Evolutionary conservation across 1,284 basidiomycete genomes (phyloP).

Genomic region (Agaricales sp.): DNA sequence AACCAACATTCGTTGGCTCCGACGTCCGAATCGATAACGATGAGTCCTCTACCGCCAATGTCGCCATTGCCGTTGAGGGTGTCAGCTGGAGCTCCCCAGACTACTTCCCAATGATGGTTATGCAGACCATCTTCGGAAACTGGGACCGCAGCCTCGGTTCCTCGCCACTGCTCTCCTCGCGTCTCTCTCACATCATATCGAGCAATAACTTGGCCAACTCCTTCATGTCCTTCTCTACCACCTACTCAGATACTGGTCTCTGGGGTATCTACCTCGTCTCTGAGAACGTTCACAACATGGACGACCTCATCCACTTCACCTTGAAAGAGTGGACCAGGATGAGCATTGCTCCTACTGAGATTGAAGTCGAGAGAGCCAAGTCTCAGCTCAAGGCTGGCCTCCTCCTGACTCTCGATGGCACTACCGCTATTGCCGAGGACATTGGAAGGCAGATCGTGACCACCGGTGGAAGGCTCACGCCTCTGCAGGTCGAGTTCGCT

Average conservation of each 20-base stretch:
- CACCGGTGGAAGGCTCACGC: conserved; percentile 82
- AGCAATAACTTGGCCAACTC: conserved; percentile 97
- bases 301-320: conserved; percentile 93
- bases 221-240: conserved; percentile 99
- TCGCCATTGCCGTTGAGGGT: conserved; percentile 97
- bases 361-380: conserved; percentile 95
- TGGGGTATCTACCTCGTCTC: conserved; percentile 98
- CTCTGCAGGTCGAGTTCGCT: conserved; percentile 89
- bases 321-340: conserved; percentile 96
- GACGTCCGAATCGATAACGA: conserved; percentile 97
- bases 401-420: conserved; percentile 86
- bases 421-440: conserved; percentile 95
- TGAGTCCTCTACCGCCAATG: conserved; percentile 79
- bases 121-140: conserved; percentile 98
- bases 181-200: conserved; percentile 87
- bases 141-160: conserved; percentile 98
- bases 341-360: conserved; percentile 76
- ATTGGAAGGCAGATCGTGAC: conserved; percentile 97
- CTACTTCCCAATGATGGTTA: conserved; percentile 99
- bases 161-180: conserved; percentile 82
- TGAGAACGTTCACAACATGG: conserved; percentile 89
- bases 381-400: conserved; percentile 95
- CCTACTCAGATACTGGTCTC: conserved; percentile 98
- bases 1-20: conserved; percentile 84
- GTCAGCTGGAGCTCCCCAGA: conserved; percentile 97